These are phyloP conservation scores for Umbellularia californica DNA, from an alignment of 164 flowering plant species.

Conservation along the genomic window DNA sequence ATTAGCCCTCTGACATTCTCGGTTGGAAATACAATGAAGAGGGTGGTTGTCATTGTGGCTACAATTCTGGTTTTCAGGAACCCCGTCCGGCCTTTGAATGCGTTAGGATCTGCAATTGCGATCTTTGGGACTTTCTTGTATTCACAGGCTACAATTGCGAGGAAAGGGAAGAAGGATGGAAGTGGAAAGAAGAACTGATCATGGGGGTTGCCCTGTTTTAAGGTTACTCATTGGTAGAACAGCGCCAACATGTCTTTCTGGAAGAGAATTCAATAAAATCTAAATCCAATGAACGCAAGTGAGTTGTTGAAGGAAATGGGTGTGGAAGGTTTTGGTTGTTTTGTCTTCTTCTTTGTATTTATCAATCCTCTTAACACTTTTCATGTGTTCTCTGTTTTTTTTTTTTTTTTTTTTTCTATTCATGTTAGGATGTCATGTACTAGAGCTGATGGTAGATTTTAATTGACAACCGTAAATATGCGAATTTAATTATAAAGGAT, in stretches of 20 bases:
- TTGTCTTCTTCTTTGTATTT: neutral
- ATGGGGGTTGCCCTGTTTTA: neutral
- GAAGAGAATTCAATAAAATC: neutral
- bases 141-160: constrained; percentile 65
- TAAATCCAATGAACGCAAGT: neutral
- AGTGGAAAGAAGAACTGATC: constrained; percentile 41
- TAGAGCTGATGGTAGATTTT: neutral
- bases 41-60: constrained; percentile 82
- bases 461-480: neutral
- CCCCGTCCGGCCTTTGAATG: constrained; percentile 83
- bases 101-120: constrained; percentile 83
- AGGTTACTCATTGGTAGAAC: neutral
- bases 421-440: neutral
- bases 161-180: constrained; percentile 39
- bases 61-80: constrained; percentile 76
- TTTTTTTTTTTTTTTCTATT: neutral
- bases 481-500: no score
- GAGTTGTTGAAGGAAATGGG: neutral
- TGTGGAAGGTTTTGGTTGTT: neutral
- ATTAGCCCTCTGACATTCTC: constrained; percentile 89
- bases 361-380: neutral
- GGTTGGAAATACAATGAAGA: constrained; percentile 93
- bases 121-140: constrained; percentile 88
- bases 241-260: neutral
- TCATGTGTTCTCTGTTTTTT: neutral